Base-by-base conservation (phyloP, 164 flowering plant genomes). In the Tinospora cordifolia region DNA sequence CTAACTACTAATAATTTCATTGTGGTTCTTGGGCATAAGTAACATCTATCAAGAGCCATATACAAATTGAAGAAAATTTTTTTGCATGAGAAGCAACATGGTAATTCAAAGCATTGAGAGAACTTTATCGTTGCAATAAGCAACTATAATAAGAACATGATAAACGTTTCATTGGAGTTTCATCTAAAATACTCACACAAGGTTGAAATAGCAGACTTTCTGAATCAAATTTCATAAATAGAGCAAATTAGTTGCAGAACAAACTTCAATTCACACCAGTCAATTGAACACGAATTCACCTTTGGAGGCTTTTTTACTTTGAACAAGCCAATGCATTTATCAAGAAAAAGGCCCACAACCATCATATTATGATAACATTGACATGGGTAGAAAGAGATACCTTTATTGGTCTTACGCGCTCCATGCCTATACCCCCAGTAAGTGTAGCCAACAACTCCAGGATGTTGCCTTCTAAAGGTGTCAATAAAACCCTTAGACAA, bases 361-460 rank as follows among this genome's bases (percentile, higher is more conserved):
- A 62, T 17, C 11, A 57, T 24, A 60, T 47, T 14, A 36, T 59
- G n/a, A 3, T 19, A 67, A 34, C 8, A 54, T 54, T 6, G n/a
- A 21, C 13, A 34, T 58, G 46, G 60, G 25, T 14, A 49, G 26
- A 15, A 7, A 41, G 8, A 41, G 8, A 41, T 81, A 92, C 99
- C 99, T 88, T 75, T 92, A 70, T 95, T 92, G 19, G 76, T 76
- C 71, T 79, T 84, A 66, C 98, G 92, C 24, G 79, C 89, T 58
- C 86, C 86, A 79, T 92, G 97, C 75, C 99, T 80, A 72, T 86
- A 92, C 14, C 98, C 98, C 99, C 99, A 92, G 72, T 95, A 95
- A 63, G 99, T 90, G 74, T 95, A 95, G 62, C 94, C 99, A 69
- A 95, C 91, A 76, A 83, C 96, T 73, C 77, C 85, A 57, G 98